Conservation (phyloP, 768 basidiomycete species). For the Ramaria sp. region DNA sequence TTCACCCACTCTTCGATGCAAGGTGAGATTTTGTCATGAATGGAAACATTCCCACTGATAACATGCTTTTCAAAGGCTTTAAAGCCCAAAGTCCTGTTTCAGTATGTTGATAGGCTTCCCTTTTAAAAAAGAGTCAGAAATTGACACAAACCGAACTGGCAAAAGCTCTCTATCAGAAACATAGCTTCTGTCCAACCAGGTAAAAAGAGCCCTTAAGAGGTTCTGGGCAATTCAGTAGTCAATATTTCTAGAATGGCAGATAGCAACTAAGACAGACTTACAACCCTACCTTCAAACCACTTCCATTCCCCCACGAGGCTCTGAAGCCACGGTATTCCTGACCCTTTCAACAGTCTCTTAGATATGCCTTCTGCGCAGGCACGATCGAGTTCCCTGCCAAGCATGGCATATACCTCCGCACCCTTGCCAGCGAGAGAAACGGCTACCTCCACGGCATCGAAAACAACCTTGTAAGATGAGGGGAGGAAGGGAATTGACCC, state of each 20-base stretch:
- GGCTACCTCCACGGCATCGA: slow-evolving; percentile 26
- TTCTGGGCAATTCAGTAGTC: slow-evolving; percentile 24
- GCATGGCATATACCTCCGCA: slow-evolving; percentile 42
- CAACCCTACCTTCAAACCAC: slow-evolving; percentile 58
- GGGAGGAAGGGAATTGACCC: slow-evolving; percentile 29
- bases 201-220: slow-evolving; percentile 50
- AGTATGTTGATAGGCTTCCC: no score
- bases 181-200: slow-evolving; percentile 64
- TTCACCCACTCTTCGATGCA: slow-evolving; percentile 41
- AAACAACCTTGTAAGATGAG: slow-evolving; percentile 41
- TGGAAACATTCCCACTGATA: slow-evolving; percentile 20
- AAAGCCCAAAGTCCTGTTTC: background rate
- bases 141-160: slow-evolving; percentile 34
- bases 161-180: slow-evolving; percentile 30
- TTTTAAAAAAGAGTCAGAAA: background rate
- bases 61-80: background rate
- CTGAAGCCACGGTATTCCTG: slow-evolving; percentile 42
- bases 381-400: slow-evolving; percentile 52
- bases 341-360: slow-evolving; percentile 18
- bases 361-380: slow-evolving; percentile 32
- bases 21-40: slow-evolving; percentile 32
- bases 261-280: slow-evolving; percentile 25
- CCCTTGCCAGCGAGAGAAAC: slow-evolving; percentile 30
- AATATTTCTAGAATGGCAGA: slow-evolving; percentile 3
- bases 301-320: slow-evolving; percentile 44